phyloP scores from a whole-genome alignment of 305 asterid species.

The Lippia alba region DNA sequence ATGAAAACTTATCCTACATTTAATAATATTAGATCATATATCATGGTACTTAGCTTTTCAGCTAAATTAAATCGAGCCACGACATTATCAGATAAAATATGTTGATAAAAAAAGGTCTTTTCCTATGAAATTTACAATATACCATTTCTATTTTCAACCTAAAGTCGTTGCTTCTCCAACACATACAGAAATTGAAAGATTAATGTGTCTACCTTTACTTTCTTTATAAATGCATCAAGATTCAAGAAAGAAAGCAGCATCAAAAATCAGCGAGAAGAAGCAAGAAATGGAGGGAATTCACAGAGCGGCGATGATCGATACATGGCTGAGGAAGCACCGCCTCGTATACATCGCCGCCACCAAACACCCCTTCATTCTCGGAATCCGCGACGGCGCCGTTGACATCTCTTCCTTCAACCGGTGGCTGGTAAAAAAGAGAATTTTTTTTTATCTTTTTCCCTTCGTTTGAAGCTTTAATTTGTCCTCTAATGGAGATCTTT shows the following conservation, averaged over 20 bases:
- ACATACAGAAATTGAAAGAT: too few species aligned
- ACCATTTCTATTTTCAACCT: too few species aligned
- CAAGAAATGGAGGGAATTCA: slow-evolving; percentile 43
- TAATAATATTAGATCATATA: too few species aligned
- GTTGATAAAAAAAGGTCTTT: too few species aligned
- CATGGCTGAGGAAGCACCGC: slow-evolving; percentile 68
- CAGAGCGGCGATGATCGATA: slow-evolving; percentile 41
- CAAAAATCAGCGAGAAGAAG: not conserved
- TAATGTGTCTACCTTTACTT: too few species aligned
- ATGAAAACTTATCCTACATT: too few species aligned
- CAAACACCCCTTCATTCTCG: slow-evolving; percentile 69
- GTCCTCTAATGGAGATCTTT: not conserved
- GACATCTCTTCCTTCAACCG: slow-evolving; percentile 63
- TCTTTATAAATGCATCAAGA: not conserved
- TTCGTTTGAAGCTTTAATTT: slow-evolving; percentile 3
- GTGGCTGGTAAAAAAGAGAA: slow-evolving; percentile 64
- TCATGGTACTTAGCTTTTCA: too few species aligned
- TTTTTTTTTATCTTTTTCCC: not conserved
- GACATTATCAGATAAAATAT: too few species aligned
- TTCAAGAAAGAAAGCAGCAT: not conserved
- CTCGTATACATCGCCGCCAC: slow-evolving; percentile 57
- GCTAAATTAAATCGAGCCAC: too few species aligned
- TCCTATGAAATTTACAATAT: too few species aligned
- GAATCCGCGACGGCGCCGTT: slow-evolving; percentile 72
- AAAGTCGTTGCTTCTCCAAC: too few species aligned